phyloP scores from a whole-genome alignment of 768 basidiomycete species.

The Pleurotus tuoliensis region DNA sequence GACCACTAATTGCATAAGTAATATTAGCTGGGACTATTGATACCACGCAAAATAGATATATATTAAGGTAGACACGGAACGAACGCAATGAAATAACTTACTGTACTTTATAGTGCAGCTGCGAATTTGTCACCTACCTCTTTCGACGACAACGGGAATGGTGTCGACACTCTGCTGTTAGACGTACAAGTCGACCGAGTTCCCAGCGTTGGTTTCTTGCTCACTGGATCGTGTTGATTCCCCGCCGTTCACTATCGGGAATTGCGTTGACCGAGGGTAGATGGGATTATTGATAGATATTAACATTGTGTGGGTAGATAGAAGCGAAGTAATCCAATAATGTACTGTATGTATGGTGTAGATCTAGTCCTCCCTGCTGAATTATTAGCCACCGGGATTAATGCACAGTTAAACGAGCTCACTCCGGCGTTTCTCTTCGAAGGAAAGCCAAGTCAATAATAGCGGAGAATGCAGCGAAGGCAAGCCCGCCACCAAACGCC shows the following conservation, averaged over 20 bases:
- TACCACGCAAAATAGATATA: not conserved
- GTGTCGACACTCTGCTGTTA: not conserved
- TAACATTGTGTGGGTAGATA: constrained; percentile 7
- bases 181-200: no score
- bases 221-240: no score
- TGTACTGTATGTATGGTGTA: constrained; percentile 20
- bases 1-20: not conserved
- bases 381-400: not conserved
- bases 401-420: constrained; percentile 19
- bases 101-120: no score
- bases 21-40: not conserved
- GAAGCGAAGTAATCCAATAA: constrained; percentile 12
- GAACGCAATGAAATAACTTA: no score
- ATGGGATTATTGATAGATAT: not conserved
- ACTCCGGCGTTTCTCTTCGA: constrained; percentile 79
- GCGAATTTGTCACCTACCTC: no score
- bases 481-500: constrained; percentile 82
- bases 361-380: constrained; percentile 51
- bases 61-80: no score
- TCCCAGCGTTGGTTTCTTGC: no score
- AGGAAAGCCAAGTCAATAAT: constrained; percentile 81
- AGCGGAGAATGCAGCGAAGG: constrained; percentile 91
- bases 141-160: not conserved
- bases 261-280: no score
- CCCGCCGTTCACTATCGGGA: no score